These are phyloP conservation scores for Bipolaris zeicola DNA, from an alignment of 2,329 filamentous ascomycete genomes.

Conservation along the genomic window DNA sequence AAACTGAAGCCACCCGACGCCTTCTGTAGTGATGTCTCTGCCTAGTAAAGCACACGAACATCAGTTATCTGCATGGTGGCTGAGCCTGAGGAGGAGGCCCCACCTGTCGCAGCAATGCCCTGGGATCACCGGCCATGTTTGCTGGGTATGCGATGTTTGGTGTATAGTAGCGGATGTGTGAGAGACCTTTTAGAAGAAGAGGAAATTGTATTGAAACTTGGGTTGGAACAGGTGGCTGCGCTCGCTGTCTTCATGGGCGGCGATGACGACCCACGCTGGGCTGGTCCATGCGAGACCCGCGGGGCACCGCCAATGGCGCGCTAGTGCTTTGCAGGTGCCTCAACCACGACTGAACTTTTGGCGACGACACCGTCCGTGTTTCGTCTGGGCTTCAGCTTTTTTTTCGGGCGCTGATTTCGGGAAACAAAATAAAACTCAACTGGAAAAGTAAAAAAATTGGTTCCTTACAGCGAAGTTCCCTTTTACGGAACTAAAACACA, in stretches of 20 bases:
- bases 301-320: slow-evolving; percentile 18
- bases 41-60: slow-evolving; percentile 60
- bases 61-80: slow-evolving; percentile 37
- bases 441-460: not conserved
- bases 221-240: slow-evolving; percentile 44
- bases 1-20: slow-evolving; percentile 84
- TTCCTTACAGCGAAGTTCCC: not conserved
- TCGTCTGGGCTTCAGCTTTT: not conserved
- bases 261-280: slow-evolving; percentile 38
- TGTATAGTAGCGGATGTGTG: not conserved
- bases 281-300: slow-evolving; percentile 36
- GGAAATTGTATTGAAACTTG: slow-evolving; percentile 20
- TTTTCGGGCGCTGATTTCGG: too few relatives aligned
- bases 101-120: slow-evolving; percentile 48
- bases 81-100: slow-evolving; percentile 35
- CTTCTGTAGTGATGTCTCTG: slow-evolving; percentile 78
- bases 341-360: slow-evolving; percentile 4
- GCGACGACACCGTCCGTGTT: slow-evolving; percentile 1
- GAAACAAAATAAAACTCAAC: not conserved
- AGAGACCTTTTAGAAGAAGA: not conserved
- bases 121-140: slow-evolving; percentile 47
- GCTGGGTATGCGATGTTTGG: slow-evolving; percentile 5
- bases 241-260: slow-evolving; percentile 37
- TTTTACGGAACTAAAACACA: slow-evolving; percentile 2
- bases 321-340: slow-evolving; percentile 23